These are phyloP conservation scores for Pisolithus sp. DNA, from an alignment of 768 basidiomycete genomes.

Conservation along the genomic window DNA sequence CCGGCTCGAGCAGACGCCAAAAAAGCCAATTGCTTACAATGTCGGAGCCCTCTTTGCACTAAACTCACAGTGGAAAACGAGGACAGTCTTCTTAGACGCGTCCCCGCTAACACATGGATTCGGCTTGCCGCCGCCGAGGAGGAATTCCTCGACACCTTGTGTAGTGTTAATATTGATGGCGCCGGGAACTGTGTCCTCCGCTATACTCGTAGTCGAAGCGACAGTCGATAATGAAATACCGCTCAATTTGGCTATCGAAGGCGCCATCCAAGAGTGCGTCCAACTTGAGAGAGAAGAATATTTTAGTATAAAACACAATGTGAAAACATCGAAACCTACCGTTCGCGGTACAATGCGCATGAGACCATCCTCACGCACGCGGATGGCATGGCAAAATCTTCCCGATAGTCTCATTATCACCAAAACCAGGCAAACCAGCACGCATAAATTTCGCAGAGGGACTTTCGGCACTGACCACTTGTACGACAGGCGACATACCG, in stretches of 20 bases:
- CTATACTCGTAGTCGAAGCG: constrained; percentile 95
- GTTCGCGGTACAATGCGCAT: constrained; percentile 83
- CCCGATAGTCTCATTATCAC: constrained; percentile 87
- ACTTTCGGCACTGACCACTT: constrained; percentile 43
- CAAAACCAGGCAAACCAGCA: constrained; percentile 75
- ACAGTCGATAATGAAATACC: constrained; percentile 87
- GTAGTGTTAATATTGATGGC: constrained; percentile 90
- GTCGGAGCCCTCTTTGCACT: constrained; percentile 93
- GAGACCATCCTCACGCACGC: constrained; percentile 90
- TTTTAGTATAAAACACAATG: background rate
- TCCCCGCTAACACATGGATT: constrained; percentile 73
- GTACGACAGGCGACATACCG: constrained; percentile 51
- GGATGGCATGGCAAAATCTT: constrained; percentile 92
- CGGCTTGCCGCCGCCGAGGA: constrained; percentile 62
- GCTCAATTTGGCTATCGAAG: constrained; percentile 56
- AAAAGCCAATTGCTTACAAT: constrained; percentile 52
- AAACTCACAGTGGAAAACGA: constrained; percentile 98
- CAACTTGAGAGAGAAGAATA: constrained; percentile 43
- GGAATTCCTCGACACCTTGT: constrained; percentile 68
- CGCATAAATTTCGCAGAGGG: constrained; percentile 51
- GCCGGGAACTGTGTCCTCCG: constrained; percentile 88
- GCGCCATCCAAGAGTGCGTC: constrained; percentile 70
- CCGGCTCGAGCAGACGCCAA: background rate
- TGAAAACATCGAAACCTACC: constrained; percentile 39
- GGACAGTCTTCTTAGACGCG: constrained; percentile 63